Evolutionary conservation across 1,139 yeast genomes (phyloP), one percentile per base, ranked within the genome.

Genomic region (Debaryomycetaceae sp.): DNA sequence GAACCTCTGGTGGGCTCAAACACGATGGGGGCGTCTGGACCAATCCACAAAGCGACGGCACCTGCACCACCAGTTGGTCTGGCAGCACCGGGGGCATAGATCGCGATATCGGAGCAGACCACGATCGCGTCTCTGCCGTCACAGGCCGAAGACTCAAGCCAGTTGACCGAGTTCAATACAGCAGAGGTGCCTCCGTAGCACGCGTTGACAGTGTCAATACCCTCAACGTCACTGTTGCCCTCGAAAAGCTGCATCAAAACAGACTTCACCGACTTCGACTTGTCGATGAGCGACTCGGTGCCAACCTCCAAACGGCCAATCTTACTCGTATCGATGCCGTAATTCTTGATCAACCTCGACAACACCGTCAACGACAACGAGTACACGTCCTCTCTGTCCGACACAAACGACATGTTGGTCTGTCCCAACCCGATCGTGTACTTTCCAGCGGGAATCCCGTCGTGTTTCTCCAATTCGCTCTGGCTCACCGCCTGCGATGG

Each of bases 1-100:
- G 95, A 80, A 52, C 98, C 98, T 72, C 95, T 88, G 49, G 83
- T 79, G 43, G 85, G 70, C 60, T 93, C 98, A 59, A 95, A 83
- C 40, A 88, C 97, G 58, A 95, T 79, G 55, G 99, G 99, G 38
- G 99, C 98, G 63, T 95, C 96, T 45, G 98, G 97, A 44, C 99
- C 99, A 61, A 95, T 87, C 66, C 87, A 82, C 64, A 95, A 61
- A 42, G 99, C 99, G 49, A 93, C 95, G 45, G 96, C 81, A 62
- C 99, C 99, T 48, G 96, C 98, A 72, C 99, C 99, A 66, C 99
- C 99, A 48, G 99, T 93, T 60, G 99, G 99, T 76, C 99, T 85
- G 46, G 99, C 99, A 42, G 95, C 86, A 65, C 99, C 99, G 72
- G 91, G 81, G 58, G 93, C 90, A 71, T 95, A 95, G 58, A 95